Conservation (phyloP, 2,329 filamentous ascomycete genomes). For the Atkinsonella texensis region DNA sequence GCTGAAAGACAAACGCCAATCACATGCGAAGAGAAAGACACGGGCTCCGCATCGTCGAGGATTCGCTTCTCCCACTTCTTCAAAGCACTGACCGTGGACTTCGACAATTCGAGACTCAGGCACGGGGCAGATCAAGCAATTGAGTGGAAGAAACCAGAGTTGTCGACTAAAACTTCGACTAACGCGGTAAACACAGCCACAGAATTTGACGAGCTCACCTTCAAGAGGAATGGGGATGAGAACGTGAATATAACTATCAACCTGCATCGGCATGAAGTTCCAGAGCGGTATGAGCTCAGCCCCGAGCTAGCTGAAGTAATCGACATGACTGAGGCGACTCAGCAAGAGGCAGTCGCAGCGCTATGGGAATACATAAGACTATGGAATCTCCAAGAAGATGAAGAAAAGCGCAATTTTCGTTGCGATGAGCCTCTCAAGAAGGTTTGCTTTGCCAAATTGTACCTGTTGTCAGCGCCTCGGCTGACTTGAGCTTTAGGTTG, state of each 20-base stretch:
- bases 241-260: constrained; percentile 87
- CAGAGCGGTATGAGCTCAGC: constrained; percentile 73
- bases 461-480: not conserved
- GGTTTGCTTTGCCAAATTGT: constrained; percentile 34
- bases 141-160: constrained; percentile 77
- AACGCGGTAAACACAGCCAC: constrained; percentile 40
- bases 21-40: not conserved
- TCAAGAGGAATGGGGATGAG: constrained; percentile 84
- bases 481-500: constrained; percentile 40
- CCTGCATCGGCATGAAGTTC: constrained; percentile 69
- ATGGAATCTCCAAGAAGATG: constrained; percentile 80
- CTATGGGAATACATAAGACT: constrained; percentile 92
- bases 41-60: constrained; percentile 19
- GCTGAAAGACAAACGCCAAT: not conserved
- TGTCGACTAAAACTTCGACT: constrained; percentile 33
- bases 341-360: constrained; percentile 77
- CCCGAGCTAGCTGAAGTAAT: constrained; percentile 70
- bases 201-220: constrained; percentile 84
- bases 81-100: constrained; percentile 63
- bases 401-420: constrained; percentile 84
- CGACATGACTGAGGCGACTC: constrained; percentile 76
- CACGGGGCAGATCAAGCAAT: constrained; percentile 47
- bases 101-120: constrained; percentile 50
- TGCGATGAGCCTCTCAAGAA: constrained; percentile 74
- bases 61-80: constrained; percentile 68